phyloP scores from a whole-genome alignment of 2,329 filamentous ascomycete species.

The Huntiella abstrusa region DNA sequence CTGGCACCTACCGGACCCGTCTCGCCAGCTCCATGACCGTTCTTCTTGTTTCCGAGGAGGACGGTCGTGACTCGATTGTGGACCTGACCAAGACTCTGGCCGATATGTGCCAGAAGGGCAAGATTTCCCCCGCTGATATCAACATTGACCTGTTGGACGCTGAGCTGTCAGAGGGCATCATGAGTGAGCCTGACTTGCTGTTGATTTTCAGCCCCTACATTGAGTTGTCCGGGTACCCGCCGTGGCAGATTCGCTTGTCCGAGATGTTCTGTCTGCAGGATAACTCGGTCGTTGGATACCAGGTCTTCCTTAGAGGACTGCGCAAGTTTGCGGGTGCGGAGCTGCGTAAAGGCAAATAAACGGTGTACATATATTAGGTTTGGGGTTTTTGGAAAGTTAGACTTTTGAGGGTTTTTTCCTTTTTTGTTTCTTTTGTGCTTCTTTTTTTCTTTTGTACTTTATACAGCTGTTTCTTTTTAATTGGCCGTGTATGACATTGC shows the following conservation, averaged over 20 bases:
- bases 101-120: slow-evolving; percentile 83
- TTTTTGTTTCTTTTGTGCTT: slow-evolving; percentile 11
- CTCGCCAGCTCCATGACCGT: slow-evolving; percentile 11
- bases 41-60: slow-evolving; percentile 59
- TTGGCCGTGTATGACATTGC: neutral
- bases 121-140: slow-evolving; percentile 66
- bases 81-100: slow-evolving; percentile 87
- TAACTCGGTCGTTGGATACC: slow-evolving; percentile 75
- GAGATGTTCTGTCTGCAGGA: slow-evolving; percentile 75
- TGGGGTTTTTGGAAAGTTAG: neutral
- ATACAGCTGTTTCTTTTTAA: neutral
- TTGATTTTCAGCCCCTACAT: slow-evolving; percentile 73
- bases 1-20: slow-evolving; percentile 13
- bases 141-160: slow-evolving; percentile 72
- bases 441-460: slow-evolving; percentile 7
- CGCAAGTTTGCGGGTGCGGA: slow-evolving; percentile 73
- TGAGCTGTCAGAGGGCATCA: slow-evolving; percentile 62
- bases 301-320: slow-evolving; percentile 73
- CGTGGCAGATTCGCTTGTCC: slow-evolving; percentile 86
- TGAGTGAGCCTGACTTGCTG: slow-evolving; percentile 76
- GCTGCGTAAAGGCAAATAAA: slow-evolving; percentile 60
- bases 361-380: neutral
- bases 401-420: neutral
- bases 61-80: slow-evolving; percentile 83
- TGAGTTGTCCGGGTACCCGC: slow-evolving; percentile 77